A percentile compares a stretch with the other conserved stretches of the same genome.
Conservation (phyloP, 441 rosid species). For the Aquilaria agallochum region DNA sequence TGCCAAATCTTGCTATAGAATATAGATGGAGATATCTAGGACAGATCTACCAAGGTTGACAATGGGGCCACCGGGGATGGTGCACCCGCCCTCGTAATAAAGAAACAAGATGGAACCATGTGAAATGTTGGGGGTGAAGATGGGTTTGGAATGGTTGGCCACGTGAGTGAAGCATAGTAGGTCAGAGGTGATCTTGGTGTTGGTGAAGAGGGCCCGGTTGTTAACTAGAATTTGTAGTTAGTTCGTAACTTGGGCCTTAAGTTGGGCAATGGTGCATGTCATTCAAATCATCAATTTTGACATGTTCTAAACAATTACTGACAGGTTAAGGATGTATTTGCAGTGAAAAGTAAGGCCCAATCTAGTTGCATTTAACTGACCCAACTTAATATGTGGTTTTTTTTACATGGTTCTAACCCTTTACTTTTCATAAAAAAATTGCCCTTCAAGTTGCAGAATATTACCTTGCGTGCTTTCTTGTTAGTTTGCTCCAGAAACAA, state of each 20-base stretch:
- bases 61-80: constrained; percentile 68
- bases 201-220: constrained; percentile 80
- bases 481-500: too few species aligned
- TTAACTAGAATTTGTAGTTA: constrained; percentile 79
- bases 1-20: too few species aligned
- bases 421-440: too few species aligned
- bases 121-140: constrained; percentile 55
- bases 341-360: too few species aligned
- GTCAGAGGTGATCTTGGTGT: constrained; percentile 57
- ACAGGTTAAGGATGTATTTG: too few species aligned
- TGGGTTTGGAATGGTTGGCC: constrained; percentile 44
- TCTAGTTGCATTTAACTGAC: too few species aligned
- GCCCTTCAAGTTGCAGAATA: too few species aligned
- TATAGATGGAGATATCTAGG: too few species aligned
- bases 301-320: constrained; percentile 55
- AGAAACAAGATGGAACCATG: constrained; percentile 82
- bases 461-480: too few species aligned
- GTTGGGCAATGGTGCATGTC: constrained; percentile 46
- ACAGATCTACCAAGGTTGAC: constrained; percentile 66
- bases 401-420: too few species aligned
- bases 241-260: constrained; percentile 68
- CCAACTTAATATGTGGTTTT: too few species aligned
- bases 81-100: constrained; percentile 80
- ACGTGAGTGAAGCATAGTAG: constrained; percentile 56
- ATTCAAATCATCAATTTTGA: constrained; percentile 46